Percentiles rank a stretch among this genome's conserved stretches.
These are phyloP conservation scores for Ustilago vetiveriae DNA, from an alignment of 1,284 basidiomycete genomes.

Conservation along the genomic window DNA sequence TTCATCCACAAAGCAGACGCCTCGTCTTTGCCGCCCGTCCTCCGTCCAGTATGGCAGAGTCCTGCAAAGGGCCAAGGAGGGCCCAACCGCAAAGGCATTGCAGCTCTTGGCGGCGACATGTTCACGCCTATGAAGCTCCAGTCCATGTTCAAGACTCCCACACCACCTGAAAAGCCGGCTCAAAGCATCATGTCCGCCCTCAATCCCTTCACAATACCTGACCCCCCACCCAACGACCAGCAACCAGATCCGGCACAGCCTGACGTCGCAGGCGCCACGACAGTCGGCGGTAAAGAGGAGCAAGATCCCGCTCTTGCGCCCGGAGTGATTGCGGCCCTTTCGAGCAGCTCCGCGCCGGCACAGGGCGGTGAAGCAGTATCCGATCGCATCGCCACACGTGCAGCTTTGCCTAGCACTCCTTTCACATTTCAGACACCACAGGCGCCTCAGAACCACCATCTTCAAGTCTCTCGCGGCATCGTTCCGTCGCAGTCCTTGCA, in stretches of 20 bases:
- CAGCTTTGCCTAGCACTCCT: conserved; percentile 24
- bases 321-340: too few relatives aligned
- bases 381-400: too few relatives aligned
- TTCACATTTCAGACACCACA: conserved; percentile 33
- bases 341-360: too few relatives aligned
- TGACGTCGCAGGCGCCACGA: too few relatives aligned
- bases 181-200: conserved; percentile 26
- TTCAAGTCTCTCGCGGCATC: conserved; percentile 19
- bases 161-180: conserved; percentile 32
- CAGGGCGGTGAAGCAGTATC: too few relatives aligned
- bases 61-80: conserved; percentile 34
- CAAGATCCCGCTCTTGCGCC: neutral
- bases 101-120: conserved; percentile 59
- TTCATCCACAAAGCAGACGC: conserved; percentile 61
- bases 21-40: conserved; percentile 56
- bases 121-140: conserved; percentile 63
- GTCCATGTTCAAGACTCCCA: conserved; percentile 61
- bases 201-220: conserved; percentile 12
- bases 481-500: conserved; percentile 37
- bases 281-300: too few relatives aligned
- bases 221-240: conserved; percentile 1
- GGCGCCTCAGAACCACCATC: conserved; percentile 2
- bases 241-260: neutral
- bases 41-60: conserved; percentile 60
- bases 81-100: conserved; percentile 23